Conservation (phyloP, 345 rosid species). For the Eucalyptus curtisii region DNA sequence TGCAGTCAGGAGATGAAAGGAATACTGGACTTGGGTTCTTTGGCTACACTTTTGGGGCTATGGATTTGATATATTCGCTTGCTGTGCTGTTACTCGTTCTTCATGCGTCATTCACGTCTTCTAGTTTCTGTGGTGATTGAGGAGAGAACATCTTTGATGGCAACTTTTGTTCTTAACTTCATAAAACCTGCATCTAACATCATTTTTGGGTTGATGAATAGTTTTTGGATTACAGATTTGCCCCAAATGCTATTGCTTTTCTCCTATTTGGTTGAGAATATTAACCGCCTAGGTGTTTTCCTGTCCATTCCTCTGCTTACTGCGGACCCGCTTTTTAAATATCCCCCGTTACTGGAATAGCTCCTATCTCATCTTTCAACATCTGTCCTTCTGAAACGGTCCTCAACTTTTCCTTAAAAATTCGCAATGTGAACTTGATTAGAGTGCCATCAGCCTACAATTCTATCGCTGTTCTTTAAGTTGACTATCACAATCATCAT, state of each 20-base stretch:
- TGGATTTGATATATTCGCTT: neutral
- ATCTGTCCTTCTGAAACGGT: neutral
- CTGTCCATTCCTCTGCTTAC: neutral
- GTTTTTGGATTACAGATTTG: neutral
- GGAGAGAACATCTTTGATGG: neutral
- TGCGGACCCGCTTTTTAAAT: neutral
- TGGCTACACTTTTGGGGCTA: neutral
- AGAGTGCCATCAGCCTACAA: neutral
- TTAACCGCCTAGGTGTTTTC: neutral
- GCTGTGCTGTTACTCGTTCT: neutral
- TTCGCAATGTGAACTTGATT: neutral
- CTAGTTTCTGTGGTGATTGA: neutral
- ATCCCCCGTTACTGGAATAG: neutral
- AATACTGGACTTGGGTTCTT: neutral
- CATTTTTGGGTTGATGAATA: neutral
- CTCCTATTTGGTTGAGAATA: neutral
- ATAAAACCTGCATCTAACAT: neutral
- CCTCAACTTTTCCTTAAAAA: neutral
- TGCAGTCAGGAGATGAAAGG: neutral
- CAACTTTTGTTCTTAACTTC: neutral
- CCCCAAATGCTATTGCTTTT: neutral
- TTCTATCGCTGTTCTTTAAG: neutral
- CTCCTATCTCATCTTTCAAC: neutral
- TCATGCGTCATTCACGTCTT: neutral
- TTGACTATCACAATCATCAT: neutral